phyloP scores from a whole-genome alignment of 2,329 filamentous ascomycete species.

The Colletotrichum endophyticum region DNA sequence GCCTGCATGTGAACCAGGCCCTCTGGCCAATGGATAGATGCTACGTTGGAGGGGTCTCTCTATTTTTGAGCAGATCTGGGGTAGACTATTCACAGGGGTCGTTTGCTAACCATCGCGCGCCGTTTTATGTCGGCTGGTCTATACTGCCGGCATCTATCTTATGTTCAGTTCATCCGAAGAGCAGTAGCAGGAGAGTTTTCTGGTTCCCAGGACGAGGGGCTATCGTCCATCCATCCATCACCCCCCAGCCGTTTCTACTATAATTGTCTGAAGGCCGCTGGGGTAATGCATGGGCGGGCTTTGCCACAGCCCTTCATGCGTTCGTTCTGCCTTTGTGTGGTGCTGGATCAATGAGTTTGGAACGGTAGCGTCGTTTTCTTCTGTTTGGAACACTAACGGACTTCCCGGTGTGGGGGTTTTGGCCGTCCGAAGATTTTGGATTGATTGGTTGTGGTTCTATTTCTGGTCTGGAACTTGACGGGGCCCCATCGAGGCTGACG shows the following conservation, averaged over 20 bases:
- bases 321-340: neutral
- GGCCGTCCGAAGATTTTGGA: neutral
- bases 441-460: neutral
- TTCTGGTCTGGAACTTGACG: neutral
- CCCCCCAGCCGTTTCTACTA: neutral
- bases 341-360: neutral
- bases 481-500: neutral
- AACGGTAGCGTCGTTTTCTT: neutral
- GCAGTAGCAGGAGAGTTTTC: neutral
- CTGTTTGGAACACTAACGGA: neutral
- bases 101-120: neutral
- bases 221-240: neutral
- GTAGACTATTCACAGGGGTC: neutral
- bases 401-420: neutral
- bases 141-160: neutral
- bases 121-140: neutral
- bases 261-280: neutral
- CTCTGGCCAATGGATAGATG: neutral
- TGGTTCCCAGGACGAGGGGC: neutral
- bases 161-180: neutral
- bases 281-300: neutral
- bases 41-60: neutral
- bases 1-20: neutral
- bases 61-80: neutral
- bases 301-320: neutral